Base-by-base conservation (phyloP, 2,329 filamentous ascomycete species). In the Fusarium torulosum region DNA sequence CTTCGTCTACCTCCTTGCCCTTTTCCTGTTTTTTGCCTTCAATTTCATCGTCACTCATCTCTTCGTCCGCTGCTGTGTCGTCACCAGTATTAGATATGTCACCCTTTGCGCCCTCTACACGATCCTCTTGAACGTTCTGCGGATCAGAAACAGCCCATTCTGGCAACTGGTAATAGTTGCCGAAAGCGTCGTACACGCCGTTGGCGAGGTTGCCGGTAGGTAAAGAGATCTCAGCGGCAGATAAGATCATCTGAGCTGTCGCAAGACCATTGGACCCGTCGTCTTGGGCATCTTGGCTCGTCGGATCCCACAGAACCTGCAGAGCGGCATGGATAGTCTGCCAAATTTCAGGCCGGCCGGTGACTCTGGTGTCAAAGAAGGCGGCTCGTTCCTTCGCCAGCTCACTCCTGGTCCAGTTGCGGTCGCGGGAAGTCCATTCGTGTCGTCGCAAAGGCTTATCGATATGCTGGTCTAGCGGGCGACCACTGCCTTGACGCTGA, bases 291-390 rank as follows among this genome's bases (percentile, higher is more conserved):
- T 76, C 74, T n/a, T 76, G 72, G 7, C 60, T 64, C 23, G 86
- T 84, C 1, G 84, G 82, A 13, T 84, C 83, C 80, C 90, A 90
- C 63, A 97, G 77, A 8, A 92, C 81, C 63, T 91, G 86, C 19
- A 93, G 83, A 0, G 90, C 91, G 2, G 88, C 82, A 44, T 85
- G 85, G 15, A 97, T 78, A 1, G 92, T 90, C 70, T 88, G 88
- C 95, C 95, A 98, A 25, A 96, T 86, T 77, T 97, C 92, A 6
- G 85, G 74, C 6, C 88, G 85, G 3, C 93, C 93, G 0, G 91
- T 91, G 17, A 96, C 92, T 45, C 93, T 84, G 2, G 94, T 97
- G 63, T 97, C 94, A 78, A 97, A 98, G 83, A 96, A 97, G 64
- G 93, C 93, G 47, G 80, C 81, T 47, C 95, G 87, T 79, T 97